Evolutionary conservation across 441 rosid genomes (phyloP).

Genomic region (Bocquillonia castaneifolia): DNA sequence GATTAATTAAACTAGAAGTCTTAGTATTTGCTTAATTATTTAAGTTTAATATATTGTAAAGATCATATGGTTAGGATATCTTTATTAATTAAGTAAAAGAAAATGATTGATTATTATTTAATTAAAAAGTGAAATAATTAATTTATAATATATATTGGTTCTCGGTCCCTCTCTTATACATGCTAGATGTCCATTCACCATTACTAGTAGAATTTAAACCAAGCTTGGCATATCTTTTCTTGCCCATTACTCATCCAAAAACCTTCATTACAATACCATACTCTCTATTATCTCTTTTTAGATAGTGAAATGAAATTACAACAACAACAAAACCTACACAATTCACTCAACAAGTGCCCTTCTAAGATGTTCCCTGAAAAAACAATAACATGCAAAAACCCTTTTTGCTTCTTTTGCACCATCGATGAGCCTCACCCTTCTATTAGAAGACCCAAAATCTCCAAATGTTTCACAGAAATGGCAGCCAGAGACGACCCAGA

Average conservation of each 20-base stretch:
- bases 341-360: background rate
- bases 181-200: constrained; percentile 7
- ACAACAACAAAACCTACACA: background rate
- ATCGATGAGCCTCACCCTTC: constrained; percentile 57
- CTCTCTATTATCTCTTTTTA: background rate
- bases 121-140: background rate
- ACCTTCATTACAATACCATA: background rate
- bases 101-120: background rate
- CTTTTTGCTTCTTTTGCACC: constrained; percentile 74
- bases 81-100: too few species aligned
- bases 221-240: background rate
- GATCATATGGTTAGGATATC: background rate
- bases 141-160: background rate
- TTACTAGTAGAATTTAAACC: constrained; percentile 16
- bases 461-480: constrained; percentile 54
- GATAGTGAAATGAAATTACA: constrained; percentile 22
- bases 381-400: constrained; percentile 44
- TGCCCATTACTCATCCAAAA: constrained; percentile 5
- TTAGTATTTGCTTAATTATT: background rate
- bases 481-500: constrained; percentile 51
- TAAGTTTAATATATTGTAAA: too few species aligned
- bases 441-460: constrained; percentile 43
- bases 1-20: background rate
- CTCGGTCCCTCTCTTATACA: background rate
- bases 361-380: constrained; percentile 13